Evolutionary conservation across 768 basidiomycete genomes (phyloP), one percentile per base, ranked within the genome.

Genomic region (Lentinula guzmanii): DNA sequence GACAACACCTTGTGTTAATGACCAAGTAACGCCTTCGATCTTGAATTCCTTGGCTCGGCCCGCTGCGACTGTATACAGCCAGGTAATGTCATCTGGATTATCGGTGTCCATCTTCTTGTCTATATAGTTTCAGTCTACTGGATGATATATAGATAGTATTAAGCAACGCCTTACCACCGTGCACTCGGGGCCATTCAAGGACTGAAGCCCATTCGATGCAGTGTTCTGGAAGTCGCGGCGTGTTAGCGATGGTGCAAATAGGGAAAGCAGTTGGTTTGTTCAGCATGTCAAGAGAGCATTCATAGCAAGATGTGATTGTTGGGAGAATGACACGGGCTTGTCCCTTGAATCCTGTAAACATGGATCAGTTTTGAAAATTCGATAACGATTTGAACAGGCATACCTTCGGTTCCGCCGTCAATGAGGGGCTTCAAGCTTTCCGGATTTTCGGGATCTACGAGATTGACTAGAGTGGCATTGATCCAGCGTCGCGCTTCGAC

Each of bases 121-220:
- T 93, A 68, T 7, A 65, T 7, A 33, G 5, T 1, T 16, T 58
- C 15, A 64, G 41, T 34, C 43, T 48, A 45, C 37, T n/a, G 51
- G 53, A 39, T 45, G 24, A 33, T 24, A 9, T 18, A 9, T n/a
- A n/a, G 8, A 15, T 31, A 16, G 31, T 15, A 52, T 34, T 11
- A 8, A 3, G 16, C 45, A n/a, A 52, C 5, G 15, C 39, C 78
- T 63, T 58, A 95, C 95, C 93, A 71, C 90, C 91, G 64, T 91
- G 87, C 1, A 93, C 86, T 52, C 86, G 85, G n/a, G 97, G 96
- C 97, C 97, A 99, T 73, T 99, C 95, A 21, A 99, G 79, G 10
- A 98, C 97, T 43, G 93, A 95, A 0, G 97, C 97, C 97, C 97
- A 99, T 75, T 98, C 97, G 68, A 99, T 98, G 70, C 97, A 98